Evolutionary conservation across 106 monocot genomes (phyloP), one percentile per base, ranked within the genome.

Genomic region (Allium sativum): DNA sequence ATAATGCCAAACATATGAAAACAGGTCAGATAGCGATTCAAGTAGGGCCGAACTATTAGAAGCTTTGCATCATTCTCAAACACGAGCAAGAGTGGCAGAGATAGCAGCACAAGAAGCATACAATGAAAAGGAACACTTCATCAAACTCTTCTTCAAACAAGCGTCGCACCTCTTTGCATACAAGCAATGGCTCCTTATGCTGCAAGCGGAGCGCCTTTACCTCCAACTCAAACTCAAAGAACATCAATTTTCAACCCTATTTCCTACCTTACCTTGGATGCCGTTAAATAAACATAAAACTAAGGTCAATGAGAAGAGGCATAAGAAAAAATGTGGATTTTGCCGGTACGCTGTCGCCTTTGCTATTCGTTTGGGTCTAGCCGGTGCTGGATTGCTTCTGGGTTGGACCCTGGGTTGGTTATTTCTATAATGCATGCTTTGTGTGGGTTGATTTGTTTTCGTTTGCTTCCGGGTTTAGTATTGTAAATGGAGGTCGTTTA

Each of bases 91-190:
- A 55, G 62, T 90, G 62, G 95, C 95, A n/a, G 90, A 96, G 59
- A 68, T 96, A 18, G 84, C 84, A 2, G 95, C 90, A 41, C 76
- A 82, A 53, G 79, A 87, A 76, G 87, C 95, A 15, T 78, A 78
- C 21, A 55, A 72, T 12, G 90, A 96, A 72, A 96, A 90, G 66
- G 81, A 90, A 52, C 81, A 90, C 70, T 73, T 87, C 17, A 18
- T 87, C 58, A 96, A 84, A 64, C 79, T 96, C 55, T 65, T 95
- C 12, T 81, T 95, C 66, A 77, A 56, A 9, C 86, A 95, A 73
- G 86, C 94, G 18, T 95, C 94, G 0, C 83, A 95, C 61, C 80
- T 90, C 10, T 90, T 90, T 62, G 90, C 90, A 4, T 87, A 83
- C 75, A 96, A 90, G 65, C 90, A 96, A 45, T 96, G 90, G 95